These are phyloP conservation scores for Iodosphaeria phyllophila DNA, from an alignment of 2,329 filamentous ascomycete species.

Conservation along the genomic window DNA sequence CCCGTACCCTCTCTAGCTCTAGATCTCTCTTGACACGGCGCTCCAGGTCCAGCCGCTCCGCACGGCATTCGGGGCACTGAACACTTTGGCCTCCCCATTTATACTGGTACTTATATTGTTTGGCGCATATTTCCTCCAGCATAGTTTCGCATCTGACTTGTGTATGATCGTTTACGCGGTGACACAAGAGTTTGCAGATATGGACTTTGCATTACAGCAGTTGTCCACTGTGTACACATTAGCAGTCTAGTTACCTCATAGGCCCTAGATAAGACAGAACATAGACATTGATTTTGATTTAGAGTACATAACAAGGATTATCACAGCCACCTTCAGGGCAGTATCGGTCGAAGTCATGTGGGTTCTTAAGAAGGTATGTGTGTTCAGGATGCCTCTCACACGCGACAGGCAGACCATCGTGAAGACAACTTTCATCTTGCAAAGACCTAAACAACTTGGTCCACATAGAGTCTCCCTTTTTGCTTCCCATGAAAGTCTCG, in stretches of 20 bases:
- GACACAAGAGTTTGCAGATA: conserved; percentile 39
- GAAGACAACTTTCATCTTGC: conserved; percentile 28
- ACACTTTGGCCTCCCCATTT: conserved; percentile 22
- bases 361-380: conserved; percentile 22
- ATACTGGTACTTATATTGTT: conserved; percentile 27
- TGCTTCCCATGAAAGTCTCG: conserved; percentile 41
- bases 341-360: conserved; percentile 37
- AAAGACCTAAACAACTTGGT: conserved; percentile 34
- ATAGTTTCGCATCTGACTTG: conserved; percentile 23
- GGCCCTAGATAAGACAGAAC: too few relatives aligned
- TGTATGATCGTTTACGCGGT: conserved; percentile 36
- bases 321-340: conserved; percentile 56
- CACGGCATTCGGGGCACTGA: conserved; percentile 30
- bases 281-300: neutral
- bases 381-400: conserved; percentile 40
- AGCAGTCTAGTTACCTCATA: neutral
- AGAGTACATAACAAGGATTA: conserved; percentile 34
- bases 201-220: conserved; percentile 38
- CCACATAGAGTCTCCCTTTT: conserved; percentile 40
- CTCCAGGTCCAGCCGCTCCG: conserved; percentile 25
- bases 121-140: conserved; percentile 21
- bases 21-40: conserved; percentile 25
- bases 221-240: neutral
- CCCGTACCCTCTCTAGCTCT: conserved; percentile 28
- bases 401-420: conserved; percentile 38